phyloP scores from a whole-genome alignment of 1,284 basidiomycete genomes.

The Bjerkandera adusta region DNA sequence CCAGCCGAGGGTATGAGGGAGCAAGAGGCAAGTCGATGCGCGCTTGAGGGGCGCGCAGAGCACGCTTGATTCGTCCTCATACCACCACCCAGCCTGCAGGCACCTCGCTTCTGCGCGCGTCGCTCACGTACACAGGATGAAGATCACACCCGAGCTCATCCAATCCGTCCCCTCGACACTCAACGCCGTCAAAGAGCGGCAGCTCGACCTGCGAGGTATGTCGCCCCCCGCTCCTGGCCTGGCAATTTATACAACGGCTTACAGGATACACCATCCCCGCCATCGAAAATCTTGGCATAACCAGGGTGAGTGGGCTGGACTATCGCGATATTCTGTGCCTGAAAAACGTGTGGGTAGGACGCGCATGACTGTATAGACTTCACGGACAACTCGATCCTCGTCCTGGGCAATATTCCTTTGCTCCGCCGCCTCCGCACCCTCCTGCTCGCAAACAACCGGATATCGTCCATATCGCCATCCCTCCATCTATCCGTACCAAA shows the following conservation, averaged over 20 bases:
- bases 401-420: conserved; percentile 85
- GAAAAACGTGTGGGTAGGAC: conserved; percentile 49
- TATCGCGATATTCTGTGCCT: conserved; percentile 17
- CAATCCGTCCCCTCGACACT: conserved; percentile 75
- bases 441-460: conserved; percentile 85
- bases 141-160: conserved; percentile 91
- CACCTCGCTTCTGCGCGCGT: conserved; percentile 18
- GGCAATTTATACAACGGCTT: conserved; percentile 30
- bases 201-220: conserved; percentile 92
- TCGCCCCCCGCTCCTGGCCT: conserved; percentile 19
- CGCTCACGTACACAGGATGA: conserved; percentile 49
- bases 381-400: conserved; percentile 92
- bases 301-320: conserved; percentile 57
- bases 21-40: conserved; percentile 7
- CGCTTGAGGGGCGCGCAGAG: conserved; percentile 12
- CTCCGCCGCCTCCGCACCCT: conserved; percentile 79
- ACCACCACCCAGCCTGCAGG: conserved; percentile 18
- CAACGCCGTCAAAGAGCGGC: conserved; percentile 91
- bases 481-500: conserved; percentile 84
- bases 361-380: conserved; percentile 94
- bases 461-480: conserved; percentile 79
- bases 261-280: conserved; percentile 95
- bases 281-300: conserved; percentile 99
- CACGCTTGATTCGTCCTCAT: conserved; percentile 16
- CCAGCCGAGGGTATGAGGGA: conserved; percentile 28